Conservation (phyloP, 208 protist genomes). For the Leishmania major region DNA sequence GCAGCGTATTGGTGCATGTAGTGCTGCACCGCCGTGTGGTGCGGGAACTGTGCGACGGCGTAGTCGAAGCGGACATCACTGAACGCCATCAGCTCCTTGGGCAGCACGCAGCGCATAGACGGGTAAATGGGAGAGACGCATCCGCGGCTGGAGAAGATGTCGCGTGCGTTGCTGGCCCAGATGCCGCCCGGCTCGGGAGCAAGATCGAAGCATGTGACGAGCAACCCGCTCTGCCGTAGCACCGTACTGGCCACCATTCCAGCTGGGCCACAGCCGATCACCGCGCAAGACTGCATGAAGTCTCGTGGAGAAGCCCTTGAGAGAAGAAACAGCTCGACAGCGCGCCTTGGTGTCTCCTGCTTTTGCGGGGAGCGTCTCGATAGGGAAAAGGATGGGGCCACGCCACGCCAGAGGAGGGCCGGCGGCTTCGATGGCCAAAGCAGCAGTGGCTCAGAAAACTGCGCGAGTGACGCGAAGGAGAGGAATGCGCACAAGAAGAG, state of each 20-base stretch:
- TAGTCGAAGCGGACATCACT: slow-evolving; percentile 85
- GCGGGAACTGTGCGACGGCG: slow-evolving; percentile 82
- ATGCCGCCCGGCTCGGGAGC: slow-evolving; percentile 69
- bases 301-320: not conserved
- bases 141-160: slow-evolving; percentile 71
- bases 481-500: not conserved
- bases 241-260: slow-evolving; percentile 75
- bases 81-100: slow-evolving; percentile 89
- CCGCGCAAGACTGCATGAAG: slow-evolving; percentile 81
- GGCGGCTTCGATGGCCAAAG: too few relatives aligned
- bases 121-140: slow-evolving; percentile 80
- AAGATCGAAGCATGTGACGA: slow-evolving; percentile 90
- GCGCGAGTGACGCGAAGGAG: not conserved
- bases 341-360: not conserved
- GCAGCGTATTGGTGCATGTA: slow-evolving; percentile 80
- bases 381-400: not conserved
- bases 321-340: not conserved
- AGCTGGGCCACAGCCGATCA: slow-evolving; percentile 88
- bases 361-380: not conserved
- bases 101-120: slow-evolving; percentile 80
- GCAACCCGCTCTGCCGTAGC: slow-evolving; percentile 73
- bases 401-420: not conserved
- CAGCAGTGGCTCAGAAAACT: not conserved
- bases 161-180: slow-evolving; percentile 70
- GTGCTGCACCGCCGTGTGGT: slow-evolving; percentile 78